phyloP scores from a whole-genome alignment of 352 stramenopile species.

The Vaucheria bursata region DNA sequence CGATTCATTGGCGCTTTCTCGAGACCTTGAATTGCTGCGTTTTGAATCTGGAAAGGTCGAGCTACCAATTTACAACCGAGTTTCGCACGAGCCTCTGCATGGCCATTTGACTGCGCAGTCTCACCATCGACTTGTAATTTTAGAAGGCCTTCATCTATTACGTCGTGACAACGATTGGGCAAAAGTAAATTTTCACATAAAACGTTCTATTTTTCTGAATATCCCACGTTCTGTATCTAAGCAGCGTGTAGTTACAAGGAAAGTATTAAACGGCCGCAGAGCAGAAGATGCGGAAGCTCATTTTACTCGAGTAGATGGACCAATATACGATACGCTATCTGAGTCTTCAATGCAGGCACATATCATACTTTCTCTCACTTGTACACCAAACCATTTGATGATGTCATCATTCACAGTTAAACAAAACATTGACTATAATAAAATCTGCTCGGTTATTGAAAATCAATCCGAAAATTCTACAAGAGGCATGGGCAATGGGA shows the following conservation, averaged over 20 bases:
- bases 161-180: not conserved
- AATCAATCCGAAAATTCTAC: no score
- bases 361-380: not conserved
- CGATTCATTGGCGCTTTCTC: not conserved
- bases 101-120: not conserved
- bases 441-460: no score
- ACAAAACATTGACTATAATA: no score
- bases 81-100: not conserved
- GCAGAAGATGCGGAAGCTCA: not conserved
- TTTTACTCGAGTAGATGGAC: not conserved
- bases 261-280: not conserved
- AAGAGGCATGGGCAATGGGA: not conserved
- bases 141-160: slow-evolving; percentile 4
- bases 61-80: slow-evolving; percentile 2
- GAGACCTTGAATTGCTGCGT: not conserved
- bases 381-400: no score
- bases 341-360: not conserved
- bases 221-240: not conserved
- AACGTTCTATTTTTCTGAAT: not conserved
- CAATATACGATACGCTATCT: not conserved
- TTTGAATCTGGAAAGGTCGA: not conserved
- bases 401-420: no score
- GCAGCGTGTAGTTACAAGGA: not conserved
- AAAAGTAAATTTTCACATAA: not conserved
- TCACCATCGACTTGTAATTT: not conserved